phyloP scores from a whole-genome alignment of 495 filamentous ascomycete species.

The Aspergillus asperescens region DNA sequence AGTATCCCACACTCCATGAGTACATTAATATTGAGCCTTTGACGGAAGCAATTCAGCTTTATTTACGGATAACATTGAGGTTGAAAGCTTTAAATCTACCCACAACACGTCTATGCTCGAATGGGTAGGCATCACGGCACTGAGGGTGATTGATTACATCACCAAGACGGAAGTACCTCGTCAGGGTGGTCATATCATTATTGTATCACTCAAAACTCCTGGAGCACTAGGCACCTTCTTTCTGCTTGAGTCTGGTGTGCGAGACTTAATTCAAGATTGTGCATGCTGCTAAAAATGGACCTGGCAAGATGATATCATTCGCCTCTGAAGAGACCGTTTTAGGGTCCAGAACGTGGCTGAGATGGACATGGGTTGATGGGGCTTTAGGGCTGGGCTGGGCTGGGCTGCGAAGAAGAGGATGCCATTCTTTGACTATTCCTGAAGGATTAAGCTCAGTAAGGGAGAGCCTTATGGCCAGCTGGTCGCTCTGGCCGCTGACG shows the following conservation, averaged over 20 bases:
- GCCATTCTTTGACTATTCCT: not conserved
- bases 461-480: not conserved
- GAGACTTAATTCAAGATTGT: not conserved
- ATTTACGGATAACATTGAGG: no score
- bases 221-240: not conserved
- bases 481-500: not conserved
- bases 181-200: not conserved
- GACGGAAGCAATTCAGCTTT: no score
- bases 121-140: no score
- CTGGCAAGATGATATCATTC: not conserved
- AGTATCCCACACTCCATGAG: no score
- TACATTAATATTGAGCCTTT: no score
- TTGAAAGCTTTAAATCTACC: no score
- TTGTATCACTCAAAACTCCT: not conserved
- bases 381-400: constrained; percentile 5
- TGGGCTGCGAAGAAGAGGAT: not conserved
- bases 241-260: not conserved
- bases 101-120: no score
- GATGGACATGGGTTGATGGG: not conserved
- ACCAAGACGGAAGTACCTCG: not conserved
- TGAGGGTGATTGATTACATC: not conserved
- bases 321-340: not conserved
- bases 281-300: not conserved
- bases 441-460: not conserved
- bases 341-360: not conserved